phyloP scores from a whole-genome alignment of 805 yeast genomes.

The Naumovozyma castellii region DNA sequence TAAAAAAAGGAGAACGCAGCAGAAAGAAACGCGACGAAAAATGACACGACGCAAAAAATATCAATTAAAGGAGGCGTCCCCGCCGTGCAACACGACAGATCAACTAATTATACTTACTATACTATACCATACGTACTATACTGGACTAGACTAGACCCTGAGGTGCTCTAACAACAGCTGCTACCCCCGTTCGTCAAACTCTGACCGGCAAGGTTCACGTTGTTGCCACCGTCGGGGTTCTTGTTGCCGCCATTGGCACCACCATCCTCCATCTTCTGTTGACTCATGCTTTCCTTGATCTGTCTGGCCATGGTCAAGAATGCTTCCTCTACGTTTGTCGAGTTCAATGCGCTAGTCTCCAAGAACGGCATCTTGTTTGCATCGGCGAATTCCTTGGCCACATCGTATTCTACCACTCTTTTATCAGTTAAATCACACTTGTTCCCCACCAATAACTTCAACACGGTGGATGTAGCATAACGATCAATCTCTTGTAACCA shows the following conservation, averaged over 20 bases:
- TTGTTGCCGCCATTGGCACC: too few relatives aligned
- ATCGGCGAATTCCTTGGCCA: slow-evolving; percentile 96
- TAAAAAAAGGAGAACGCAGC: not conserved
- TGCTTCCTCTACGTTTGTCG: slow-evolving; percentile 97
- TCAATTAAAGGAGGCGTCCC: not conserved
- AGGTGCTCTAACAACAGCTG: slow-evolving; percentile 47
- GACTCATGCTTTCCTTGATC: slow-evolving; percentile 90
- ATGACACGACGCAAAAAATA: not conserved
- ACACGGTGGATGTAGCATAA: slow-evolving; percentile 94
- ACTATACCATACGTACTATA: not conserved
- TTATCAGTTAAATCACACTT: slow-evolving; percentile 90
- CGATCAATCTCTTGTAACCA: slow-evolving; percentile 98
- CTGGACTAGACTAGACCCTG: too few relatives aligned
- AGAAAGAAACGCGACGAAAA: not conserved
- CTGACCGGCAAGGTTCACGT: slow-evolving; percentile 62
- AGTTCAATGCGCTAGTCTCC: slow-evolving; percentile 91
- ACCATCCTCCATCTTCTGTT: slow-evolving; percentile 39
- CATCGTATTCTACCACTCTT: slow-evolving; percentile 90
- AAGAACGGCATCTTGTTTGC: slow-evolving; percentile 82
- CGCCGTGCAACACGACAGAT: too few relatives aligned
- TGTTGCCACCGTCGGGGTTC: slow-evolving; percentile 47
- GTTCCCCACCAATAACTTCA: slow-evolving; percentile 92
- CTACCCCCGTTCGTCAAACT: slow-evolving; percentile 37
- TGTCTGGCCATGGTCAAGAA: slow-evolving; percentile 98
- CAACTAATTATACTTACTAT: too few relatives aligned